Evolutionary conservation across 208 protist genomes (phyloP), one percentile per base, ranked within the genome.

Genomic region (Crithidia mellificae): DNA sequence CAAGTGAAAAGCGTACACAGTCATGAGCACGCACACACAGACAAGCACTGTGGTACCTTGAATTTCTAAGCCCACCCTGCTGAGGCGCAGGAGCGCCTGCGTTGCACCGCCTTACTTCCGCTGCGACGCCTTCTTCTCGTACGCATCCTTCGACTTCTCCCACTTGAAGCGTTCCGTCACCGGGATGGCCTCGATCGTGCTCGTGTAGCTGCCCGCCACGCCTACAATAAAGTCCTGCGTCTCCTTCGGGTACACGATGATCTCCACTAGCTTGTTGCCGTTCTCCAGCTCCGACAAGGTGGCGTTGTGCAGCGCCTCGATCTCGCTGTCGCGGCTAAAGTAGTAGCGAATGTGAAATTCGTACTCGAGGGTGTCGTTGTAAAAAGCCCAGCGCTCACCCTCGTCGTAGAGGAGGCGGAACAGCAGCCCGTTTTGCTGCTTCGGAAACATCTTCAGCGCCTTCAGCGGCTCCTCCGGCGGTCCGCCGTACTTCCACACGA

Each of bases 281-380:
- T 86, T 81, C 47, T 88, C 80, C 43, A 86, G 70, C 50, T 77
- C 74, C 14, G 82, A 79, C 39, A 91, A 24, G 12, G 85, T 91
- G 50, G 85, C 72, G 54, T 85, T 82, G 50, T 78, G 68, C 39
- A 85, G 66, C 4, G 80, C 76, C 56, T 85, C 75, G 46, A 91
- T 80, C 19, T 88, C 68, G 58, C 76, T 86, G 47, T 81, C 85
- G 1, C 65, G 58, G 32, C 71, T 75, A 62, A 91, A 91, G 57
- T 73, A 81, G 68, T 87, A 91, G 52, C 65, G 70, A 34, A 91
- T 77, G 67, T 91, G 85, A 41, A 91, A 87, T 58, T 91, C 82
- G 64, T 88, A 91, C 70, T 88, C 79, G 36, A 79, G 70, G 8
- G 85, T 90, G 79, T 90, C 85, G 47, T 90, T 90, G 63, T 90